These are phyloP conservation scores for Leptomonas seymouri DNA, from an alignment of 208 protist genomes.

Conservation along the genomic window DNA sequence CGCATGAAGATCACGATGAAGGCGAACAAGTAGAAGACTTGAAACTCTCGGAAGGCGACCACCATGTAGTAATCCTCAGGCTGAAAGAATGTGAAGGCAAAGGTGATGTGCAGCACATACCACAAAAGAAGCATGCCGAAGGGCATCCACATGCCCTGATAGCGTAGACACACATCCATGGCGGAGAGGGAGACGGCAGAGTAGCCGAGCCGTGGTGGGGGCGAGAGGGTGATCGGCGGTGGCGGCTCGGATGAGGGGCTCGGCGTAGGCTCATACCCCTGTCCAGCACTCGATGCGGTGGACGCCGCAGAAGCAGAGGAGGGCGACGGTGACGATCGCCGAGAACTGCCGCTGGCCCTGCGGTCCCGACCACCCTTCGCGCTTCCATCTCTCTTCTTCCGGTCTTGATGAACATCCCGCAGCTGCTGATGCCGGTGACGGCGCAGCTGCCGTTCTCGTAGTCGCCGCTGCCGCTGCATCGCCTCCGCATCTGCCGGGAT, in stretches of 20 bases:
- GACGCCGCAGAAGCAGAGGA: background rate
- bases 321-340: background rate
- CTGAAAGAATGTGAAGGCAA: constrained; percentile 44
- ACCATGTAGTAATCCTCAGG: constrained; percentile 71
- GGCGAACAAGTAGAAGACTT: constrained; percentile 41
- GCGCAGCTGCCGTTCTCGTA: constrained; percentile 17
- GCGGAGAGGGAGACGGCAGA: constrained; percentile 20
- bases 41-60: constrained; percentile 46
- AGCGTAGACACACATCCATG: constrained; percentile 57
- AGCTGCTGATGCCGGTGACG: constrained; percentile 12
- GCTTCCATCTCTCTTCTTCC: background rate
- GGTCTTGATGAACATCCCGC: background rate
- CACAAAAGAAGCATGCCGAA: constrained; percentile 52
- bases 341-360: background rate
- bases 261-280: background rate
- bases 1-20: constrained; percentile 65
- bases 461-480: constrained; percentile 19
- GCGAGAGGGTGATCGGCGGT: background rate
- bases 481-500: constrained; percentile 32
- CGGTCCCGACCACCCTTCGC: background rate
- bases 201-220: constrained; percentile 21
- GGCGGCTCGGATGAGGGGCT: constrained; percentile 4
- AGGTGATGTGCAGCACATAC: constrained; percentile 38
- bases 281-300: background rate
- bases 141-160: constrained; percentile 48